A percentile compares a stretch with the other conserved stretches of the same genome.
Evolutionary conservation across 441 rosid genomes (phyloP).

Genomic region (Adansonia rubrostipa): DNA sequence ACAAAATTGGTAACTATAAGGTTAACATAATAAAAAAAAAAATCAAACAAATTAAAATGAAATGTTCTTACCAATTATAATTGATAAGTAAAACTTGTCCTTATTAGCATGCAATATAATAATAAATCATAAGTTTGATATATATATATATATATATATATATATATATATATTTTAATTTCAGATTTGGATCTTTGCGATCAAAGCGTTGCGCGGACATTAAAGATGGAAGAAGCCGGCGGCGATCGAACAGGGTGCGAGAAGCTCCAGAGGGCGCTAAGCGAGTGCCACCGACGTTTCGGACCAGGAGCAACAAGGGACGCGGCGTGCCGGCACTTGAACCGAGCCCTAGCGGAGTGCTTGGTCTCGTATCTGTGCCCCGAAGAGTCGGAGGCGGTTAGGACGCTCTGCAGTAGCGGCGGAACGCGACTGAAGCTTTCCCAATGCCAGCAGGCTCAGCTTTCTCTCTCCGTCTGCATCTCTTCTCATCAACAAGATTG

Average conservation of each 20-base stretch:
- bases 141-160: too few species aligned
- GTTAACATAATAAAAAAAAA: too few species aligned
- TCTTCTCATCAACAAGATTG: slow-evolving; percentile 53
- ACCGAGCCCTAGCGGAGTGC: slow-evolving; percentile 75
- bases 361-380: slow-evolving; percentile 70
- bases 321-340: slow-evolving; percentile 75
- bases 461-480: slow-evolving; percentile 74
- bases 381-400: slow-evolving; percentile 74
- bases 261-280: slow-evolving; percentile 63
- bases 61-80: too few species aligned
- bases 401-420: slow-evolving; percentile 69
- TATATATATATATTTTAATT: too few species aligned
- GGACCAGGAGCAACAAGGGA: slow-evolving; percentile 51
- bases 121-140: too few species aligned
- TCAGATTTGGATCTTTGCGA: not conserved
- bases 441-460: slow-evolving; percentile 78
- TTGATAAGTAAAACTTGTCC: too few species aligned
- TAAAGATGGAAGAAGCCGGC: slow-evolving; percentile 4
- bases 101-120: too few species aligned
- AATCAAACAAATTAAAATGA: too few species aligned
- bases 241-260: slow-evolving; percentile 46
- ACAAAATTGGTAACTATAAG: too few species aligned
- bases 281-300: slow-evolving; percentile 72
- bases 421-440: slow-evolving; percentile 80
- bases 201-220: not conserved